These are phyloP conservation scores for Pelargonium fulgidum DNA, from an alignment of 441 rosid genomes.

Conservation along the genomic window DNA sequence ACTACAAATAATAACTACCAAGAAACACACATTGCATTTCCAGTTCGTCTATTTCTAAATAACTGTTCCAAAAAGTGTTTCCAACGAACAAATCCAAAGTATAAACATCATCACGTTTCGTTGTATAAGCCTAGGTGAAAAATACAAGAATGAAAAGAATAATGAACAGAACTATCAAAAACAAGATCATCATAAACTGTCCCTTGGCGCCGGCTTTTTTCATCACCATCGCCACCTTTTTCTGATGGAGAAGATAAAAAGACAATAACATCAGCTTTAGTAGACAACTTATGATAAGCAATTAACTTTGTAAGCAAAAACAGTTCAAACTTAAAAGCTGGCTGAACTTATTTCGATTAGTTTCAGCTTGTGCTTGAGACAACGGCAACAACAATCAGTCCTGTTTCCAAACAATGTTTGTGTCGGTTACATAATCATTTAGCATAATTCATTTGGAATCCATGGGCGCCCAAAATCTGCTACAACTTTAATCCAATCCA, in stretches of 20 bases:
- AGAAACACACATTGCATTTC: neutral
- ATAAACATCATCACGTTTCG: neutral
- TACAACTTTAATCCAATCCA: no score
- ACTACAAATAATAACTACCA: neutral
- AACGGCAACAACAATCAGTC: neutral
- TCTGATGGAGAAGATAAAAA: conserved; percentile 39
- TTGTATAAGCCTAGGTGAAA: conserved; percentile 42
- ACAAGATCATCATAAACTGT: conserved; percentile 87
- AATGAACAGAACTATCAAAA: conserved; percentile 72
- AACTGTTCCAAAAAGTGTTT: neutral
- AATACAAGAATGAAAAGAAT: conserved; percentile 85
- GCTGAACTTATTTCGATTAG: neutral
- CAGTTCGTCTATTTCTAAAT: neutral
- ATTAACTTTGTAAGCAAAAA: no score
- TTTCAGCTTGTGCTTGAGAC: no score
- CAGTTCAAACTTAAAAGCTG: no score
- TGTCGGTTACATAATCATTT: no score
- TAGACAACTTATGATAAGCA: no score
- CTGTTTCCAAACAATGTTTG: neutral
- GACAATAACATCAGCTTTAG: neutral
- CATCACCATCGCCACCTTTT: conserved; percentile 96
- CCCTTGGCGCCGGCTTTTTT: conserved; percentile 94
- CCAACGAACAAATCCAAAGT: conserved; percentile 8
- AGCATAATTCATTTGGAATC: no score
- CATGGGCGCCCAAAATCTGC: no score